phyloP scores from a whole-genome alignment of 2,329 filamentous ascomycete genomes.

The Trichoderma atrobrunneum region DNA sequence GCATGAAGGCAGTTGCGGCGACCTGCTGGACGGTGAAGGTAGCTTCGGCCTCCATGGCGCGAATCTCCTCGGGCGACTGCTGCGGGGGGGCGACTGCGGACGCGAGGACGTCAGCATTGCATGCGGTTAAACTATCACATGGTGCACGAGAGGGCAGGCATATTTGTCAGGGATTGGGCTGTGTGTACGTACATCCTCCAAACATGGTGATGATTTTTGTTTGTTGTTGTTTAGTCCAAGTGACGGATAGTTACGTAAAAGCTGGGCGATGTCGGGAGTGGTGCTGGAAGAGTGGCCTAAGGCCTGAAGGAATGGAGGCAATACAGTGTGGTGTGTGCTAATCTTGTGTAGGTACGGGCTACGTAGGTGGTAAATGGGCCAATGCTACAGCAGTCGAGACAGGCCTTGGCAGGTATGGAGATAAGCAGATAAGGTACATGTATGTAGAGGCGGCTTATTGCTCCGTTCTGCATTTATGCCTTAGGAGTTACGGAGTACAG shows the following conservation, averaged over 20 bases:
- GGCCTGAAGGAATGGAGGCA: background rate
- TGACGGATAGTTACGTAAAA: conserved; percentile 25
- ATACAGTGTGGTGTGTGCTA: background rate
- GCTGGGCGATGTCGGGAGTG: conserved; percentile 24
- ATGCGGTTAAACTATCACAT: background rate
- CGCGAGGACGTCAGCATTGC: conserved; percentile 5
- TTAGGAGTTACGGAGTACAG: background rate
- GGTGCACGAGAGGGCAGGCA: background rate
- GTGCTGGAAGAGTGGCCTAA: background rate
- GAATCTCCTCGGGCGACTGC: conserved; percentile 67
- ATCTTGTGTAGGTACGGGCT: background rate
- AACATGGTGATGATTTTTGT: conserved; percentile 25
- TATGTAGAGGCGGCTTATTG: background rate
- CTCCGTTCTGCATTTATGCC: background rate
- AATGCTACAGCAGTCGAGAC: background rate
- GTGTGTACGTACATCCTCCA: conserved; percentile 41
- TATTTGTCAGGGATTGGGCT: background rate
- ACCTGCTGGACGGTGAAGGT: conserved; percentile 65
- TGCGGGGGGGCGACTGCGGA: conserved; percentile 66
- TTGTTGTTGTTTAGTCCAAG: conserved; percentile 7
- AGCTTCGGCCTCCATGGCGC: conserved; percentile 65
- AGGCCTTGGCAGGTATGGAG: background rate
- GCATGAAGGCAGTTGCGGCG: conserved; percentile 60
- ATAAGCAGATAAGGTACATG: background rate
- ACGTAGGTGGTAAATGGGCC: background rate